Percentiles rank a stretch among this genome's conserved stretches.
Evolutionary conservation across 768 basidiomycete genomes (phyloP).

Genomic region (Auricularia sp.): DNA sequence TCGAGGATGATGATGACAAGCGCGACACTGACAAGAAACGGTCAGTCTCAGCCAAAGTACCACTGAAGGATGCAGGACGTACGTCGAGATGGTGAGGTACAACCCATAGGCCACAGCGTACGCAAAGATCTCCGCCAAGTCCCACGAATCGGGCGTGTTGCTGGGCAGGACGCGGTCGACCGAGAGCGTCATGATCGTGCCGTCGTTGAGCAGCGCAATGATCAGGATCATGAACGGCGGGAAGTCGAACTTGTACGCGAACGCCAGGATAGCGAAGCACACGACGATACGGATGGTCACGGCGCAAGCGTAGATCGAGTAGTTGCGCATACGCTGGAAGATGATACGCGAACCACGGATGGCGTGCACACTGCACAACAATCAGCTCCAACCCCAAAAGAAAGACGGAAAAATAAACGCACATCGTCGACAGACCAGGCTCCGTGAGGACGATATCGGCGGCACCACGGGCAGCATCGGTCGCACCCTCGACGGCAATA

Average conservation of each 20-base stretch:
- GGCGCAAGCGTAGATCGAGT: constrained; percentile 91
- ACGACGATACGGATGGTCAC: constrained; percentile 99
- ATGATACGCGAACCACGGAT: constrained; percentile 97
- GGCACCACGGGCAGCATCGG: constrained; percentile 95
- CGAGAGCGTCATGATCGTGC: constrained; percentile 97
- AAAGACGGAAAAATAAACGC: constrained; percentile 2
- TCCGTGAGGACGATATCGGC: constrained; percentile 97
- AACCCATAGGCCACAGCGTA: constrained; percentile 94
- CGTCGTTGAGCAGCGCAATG: constrained; percentile 93
- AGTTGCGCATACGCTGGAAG: constrained; percentile 99
- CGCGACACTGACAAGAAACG: constrained; percentile 40
- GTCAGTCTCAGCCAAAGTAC: constrained; percentile 8
- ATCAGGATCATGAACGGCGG: constrained; percentile 99
- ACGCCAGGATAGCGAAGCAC: constrained; percentile 91
- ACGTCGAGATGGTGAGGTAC: constrained; percentile 90
- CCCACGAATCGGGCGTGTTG: constrained; percentile 89
- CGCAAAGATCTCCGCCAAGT: constrained; percentile 90
- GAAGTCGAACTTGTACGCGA: constrained; percentile 97
- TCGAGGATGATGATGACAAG: constrained; percentile 78
- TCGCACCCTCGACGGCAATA: constrained; percentile 99
- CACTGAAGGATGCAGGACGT: constrained; percentile 21
- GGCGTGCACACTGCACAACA: constrained; percentile 58
- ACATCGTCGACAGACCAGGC: constrained; percentile 94
- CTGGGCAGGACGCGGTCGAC: constrained; percentile 94
- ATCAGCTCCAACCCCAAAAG: background rate